Percentiles rank a stretch among this genome's conserved stretches.
Evolutionary conservation across 768 basidiomycete genomes (phyloP).

Genomic region (Calocera cornea): DNA sequence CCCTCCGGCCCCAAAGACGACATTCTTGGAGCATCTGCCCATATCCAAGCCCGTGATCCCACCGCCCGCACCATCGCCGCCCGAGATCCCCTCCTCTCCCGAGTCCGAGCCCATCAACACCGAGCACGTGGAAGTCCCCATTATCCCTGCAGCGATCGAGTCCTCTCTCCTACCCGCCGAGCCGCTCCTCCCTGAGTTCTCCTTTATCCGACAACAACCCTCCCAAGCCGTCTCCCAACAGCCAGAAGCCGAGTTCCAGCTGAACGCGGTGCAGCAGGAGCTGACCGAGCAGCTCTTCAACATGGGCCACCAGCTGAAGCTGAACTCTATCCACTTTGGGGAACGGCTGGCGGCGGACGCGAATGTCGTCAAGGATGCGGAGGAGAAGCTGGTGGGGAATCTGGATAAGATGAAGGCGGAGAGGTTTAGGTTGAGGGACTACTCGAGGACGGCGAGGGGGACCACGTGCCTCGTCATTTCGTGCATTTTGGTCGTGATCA

Average conservation of each 20-base stretch:
- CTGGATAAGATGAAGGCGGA: slow-evolving; percentile 54
- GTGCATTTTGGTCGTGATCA: slow-evolving; percentile 48
- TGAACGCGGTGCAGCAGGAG: slow-evolving; percentile 41
- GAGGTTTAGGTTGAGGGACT: slow-evolving; percentile 47
- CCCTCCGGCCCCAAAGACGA: neutral
- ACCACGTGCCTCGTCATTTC: slow-evolving; percentile 62
- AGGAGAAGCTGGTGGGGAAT: slow-evolving; percentile 63
- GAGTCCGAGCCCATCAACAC: neutral
- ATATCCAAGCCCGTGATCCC: neutral
- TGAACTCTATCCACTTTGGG: slow-evolving; percentile 70
- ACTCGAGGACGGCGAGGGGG: slow-evolving; percentile 46
- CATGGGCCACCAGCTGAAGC: slow-evolving; percentile 81
- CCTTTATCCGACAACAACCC: neutral
- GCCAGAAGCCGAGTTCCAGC: neutral
- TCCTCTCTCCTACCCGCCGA: neutral
- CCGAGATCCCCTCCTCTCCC: neutral
- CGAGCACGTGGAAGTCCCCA: neutral
- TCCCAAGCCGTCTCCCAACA: neutral
- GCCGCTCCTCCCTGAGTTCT: neutral
- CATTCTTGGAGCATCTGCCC: neutral
- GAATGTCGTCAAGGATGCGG: slow-evolving; percentile 48
- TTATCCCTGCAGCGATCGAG: neutral
- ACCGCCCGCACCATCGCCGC: neutral
- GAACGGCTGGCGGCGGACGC: slow-evolving; percentile 61
- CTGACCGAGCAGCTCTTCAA: slow-evolving; percentile 58